phyloP scores from a whole-genome alignment of 768 basidiomycete species.

The Lentinula sp. region DNA sequence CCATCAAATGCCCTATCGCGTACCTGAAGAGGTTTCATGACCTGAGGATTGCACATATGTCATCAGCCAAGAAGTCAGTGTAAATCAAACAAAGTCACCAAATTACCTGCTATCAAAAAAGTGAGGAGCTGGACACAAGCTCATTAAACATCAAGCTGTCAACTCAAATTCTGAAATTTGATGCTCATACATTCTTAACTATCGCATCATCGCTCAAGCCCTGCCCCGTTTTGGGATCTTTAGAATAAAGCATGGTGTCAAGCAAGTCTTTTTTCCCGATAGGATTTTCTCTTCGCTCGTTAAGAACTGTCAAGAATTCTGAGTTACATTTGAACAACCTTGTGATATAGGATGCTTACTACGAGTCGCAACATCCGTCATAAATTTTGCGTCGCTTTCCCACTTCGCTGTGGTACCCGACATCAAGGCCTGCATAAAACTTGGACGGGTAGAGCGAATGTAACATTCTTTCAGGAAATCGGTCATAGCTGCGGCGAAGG shows the following conservation, averaged over 20 bases:
- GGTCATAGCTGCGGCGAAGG: constrained; percentile 34
- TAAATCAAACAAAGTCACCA: background rate
- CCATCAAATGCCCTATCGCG: background rate
- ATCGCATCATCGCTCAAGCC: constrained; percentile 35
- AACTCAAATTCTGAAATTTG: background rate
- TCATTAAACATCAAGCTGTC: background rate
- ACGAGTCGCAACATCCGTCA: constrained; percentile 34
- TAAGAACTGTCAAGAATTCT: constrained; percentile 25
- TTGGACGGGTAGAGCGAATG: constrained; percentile 26
- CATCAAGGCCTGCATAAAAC: constrained; percentile 29
- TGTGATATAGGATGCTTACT: constrained; percentile 20
- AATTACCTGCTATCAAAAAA: constrained; percentile 41
- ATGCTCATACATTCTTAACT: constrained; percentile 28
- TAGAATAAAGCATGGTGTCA: constrained; percentile 37
- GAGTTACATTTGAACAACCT: background rate
- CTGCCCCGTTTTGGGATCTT: constrained; percentile 39
- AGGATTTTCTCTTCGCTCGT: constrained; percentile 30
- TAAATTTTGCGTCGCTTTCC: constrained; percentile 31
- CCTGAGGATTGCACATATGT: constrained; percentile 6
- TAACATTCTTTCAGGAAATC: constrained; percentile 34
- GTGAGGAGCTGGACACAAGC: constrained; percentile 29
- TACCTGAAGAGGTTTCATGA: constrained; percentile 21
- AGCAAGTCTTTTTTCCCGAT: constrained; percentile 37
- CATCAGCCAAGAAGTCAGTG: background rate
- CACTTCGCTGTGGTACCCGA: constrained; percentile 28